Conservation (phyloP, 1,284 basidiomycete genomes). For the Fistulina hepatica region DNA sequence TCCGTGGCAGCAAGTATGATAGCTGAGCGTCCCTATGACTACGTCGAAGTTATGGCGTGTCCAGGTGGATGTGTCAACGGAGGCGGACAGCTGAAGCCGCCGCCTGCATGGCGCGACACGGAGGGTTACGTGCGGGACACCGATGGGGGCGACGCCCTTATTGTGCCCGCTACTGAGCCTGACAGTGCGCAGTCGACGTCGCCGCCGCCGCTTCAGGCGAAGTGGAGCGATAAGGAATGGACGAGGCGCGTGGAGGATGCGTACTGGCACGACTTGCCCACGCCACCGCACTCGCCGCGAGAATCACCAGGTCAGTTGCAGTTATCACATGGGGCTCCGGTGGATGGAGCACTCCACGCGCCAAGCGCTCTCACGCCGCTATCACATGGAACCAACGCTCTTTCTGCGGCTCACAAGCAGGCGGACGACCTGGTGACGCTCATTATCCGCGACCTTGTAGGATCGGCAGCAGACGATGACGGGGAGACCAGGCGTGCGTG, state of each 20-base stretch:
- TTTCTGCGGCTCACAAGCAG: not conserved
- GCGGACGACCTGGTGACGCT: not conserved
- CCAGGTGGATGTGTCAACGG: conserved; percentile 97
- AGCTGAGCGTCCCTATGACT: conserved; percentile 65
- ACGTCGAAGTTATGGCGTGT: conserved; percentile 99
- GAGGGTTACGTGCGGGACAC: conserved; percentile 52
- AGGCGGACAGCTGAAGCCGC: conserved; percentile 82
- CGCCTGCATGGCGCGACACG: conserved; percentile 29
- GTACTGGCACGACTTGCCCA: conserved; percentile 58
- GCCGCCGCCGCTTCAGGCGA: conserved; percentile 28
- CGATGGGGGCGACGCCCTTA: conserved; percentile 38
- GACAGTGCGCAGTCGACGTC: too few species aligned
- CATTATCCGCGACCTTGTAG: not conserved
- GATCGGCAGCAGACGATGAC: not conserved
- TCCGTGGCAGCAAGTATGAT: conserved; percentile 21
- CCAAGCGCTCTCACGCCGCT: too few species aligned
- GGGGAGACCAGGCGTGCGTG: too few species aligned
- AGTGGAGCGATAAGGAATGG: conserved; percentile 73
- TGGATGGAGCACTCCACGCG: too few species aligned
- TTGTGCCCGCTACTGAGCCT: too few species aligned
- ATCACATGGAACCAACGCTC: not conserved
- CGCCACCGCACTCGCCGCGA: conserved; percentile 29
- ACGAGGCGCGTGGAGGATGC: conserved; percentile 63
- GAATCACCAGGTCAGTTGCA: too few species aligned
- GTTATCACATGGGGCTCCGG: too few species aligned